Conservation (phyloP, 2,329 filamentous ascomycete genomes). For the Cytospora mali region DNA sequence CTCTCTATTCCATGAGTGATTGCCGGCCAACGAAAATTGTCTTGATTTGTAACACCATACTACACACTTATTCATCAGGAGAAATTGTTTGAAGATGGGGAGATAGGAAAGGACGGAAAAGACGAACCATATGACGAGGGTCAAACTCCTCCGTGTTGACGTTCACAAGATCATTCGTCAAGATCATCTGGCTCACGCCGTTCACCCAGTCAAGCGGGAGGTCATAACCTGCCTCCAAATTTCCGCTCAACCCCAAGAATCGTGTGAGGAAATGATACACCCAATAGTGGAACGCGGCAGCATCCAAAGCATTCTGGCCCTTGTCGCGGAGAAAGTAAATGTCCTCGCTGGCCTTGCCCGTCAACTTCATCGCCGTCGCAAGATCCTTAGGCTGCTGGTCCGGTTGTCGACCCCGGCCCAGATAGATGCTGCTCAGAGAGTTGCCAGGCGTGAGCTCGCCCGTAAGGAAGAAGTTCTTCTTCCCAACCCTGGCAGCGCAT, state of each 20-base stretch:
- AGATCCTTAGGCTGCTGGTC: constrained; percentile 52
- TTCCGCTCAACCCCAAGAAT: constrained; percentile 62
- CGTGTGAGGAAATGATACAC: constrained; percentile 64
- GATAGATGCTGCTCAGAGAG: constrained; percentile 60
- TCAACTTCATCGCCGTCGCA: constrained; percentile 51
- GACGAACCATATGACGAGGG: constrained; percentile 56
- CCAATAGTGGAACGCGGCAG: constrained; percentile 65
- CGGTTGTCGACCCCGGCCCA: constrained; percentile 64
- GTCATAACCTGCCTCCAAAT: constrained; percentile 57
- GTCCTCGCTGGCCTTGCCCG: constrained; percentile 42
- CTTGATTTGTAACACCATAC: constrained; percentile 57
- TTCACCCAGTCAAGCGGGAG: constrained; percentile 54
- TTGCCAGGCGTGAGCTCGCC: constrained; percentile 67
- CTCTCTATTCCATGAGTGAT: constrained; percentile 58
- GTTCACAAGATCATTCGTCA: constrained; percentile 60
- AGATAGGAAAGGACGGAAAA: not conserved
- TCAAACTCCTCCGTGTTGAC: constrained; percentile 61
- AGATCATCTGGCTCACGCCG: constrained; percentile 55
- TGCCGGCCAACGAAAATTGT: constrained; percentile 65
- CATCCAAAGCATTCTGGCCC: constrained; percentile 58
- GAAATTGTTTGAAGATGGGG: no score
- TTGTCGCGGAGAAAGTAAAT: constrained; percentile 55
- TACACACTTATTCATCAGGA: not conserved
- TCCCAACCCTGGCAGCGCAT: constrained; percentile 59
- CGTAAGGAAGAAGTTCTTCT: constrained; percentile 65